phyloP scores from a whole-genome alignment of 1,284 basidiomycete species.

The Erythrobasidium hasegawianum region DNA sequence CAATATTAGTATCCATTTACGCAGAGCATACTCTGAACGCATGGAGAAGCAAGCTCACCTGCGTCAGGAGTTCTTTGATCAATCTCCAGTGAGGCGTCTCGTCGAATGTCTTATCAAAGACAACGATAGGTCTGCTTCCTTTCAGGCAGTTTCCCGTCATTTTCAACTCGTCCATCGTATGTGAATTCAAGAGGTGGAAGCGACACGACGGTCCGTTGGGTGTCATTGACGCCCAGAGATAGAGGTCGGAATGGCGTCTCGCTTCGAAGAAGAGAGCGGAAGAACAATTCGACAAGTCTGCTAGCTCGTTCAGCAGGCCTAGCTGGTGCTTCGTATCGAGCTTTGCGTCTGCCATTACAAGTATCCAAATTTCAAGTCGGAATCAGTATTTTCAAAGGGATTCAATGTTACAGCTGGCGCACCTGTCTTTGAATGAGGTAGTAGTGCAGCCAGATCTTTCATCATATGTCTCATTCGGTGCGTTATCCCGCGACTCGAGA shows the following conservation, averaged over 20 bases:
- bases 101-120: conserved; percentile 90
- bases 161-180: conserved; percentile 99
- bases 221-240: conserved; percentile 93
- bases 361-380: too few relatives aligned
- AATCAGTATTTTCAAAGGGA: background rate
- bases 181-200: conserved; percentile 95
- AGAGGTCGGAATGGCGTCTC: conserved; percentile 79
- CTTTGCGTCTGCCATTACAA: conserved; percentile 90
- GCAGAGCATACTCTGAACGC: too few relatives aligned
- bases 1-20: too few relatives aligned
- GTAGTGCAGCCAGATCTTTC: conserved; percentile 82
- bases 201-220: conserved; percentile 97
- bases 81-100: conserved; percentile 80
- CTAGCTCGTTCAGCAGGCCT: conserved; percentile 89
- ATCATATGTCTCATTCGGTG: conserved; percentile 96
- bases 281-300: conserved; percentile 97
- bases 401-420: too few relatives aligned
- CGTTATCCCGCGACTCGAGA: conserved; percentile 91
- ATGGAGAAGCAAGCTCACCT: too few relatives aligned
- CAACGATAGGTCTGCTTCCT: conserved; percentile 84
- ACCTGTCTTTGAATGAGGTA: conserved; percentile 98
- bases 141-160: conserved; percentile 99
- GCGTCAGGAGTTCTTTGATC: conserved; percentile 92
- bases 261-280: conserved; percentile 98
- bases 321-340: conserved; percentile 96